These are phyloP conservation scores for Shiraia sp. DNA, from an alignment of 2,329 filamentous ascomycete genomes.

Conservation along the genomic window DNA sequence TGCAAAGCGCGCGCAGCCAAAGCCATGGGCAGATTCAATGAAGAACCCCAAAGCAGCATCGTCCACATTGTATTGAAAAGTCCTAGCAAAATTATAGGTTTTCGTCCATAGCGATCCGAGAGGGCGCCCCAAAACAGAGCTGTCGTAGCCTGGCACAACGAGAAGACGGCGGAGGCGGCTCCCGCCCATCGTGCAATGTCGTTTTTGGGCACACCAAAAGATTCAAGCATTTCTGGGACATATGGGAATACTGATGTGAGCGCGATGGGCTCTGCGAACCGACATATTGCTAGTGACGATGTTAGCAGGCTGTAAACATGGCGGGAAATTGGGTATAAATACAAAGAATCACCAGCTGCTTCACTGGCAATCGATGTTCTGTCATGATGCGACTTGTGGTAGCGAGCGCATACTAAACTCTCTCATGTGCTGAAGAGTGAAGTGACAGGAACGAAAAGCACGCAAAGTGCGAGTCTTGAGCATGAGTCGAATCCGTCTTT, in stretches of 20 bases:
- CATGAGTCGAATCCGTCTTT: slow-evolving; percentile 1
- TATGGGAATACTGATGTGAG: slow-evolving; percentile 94
- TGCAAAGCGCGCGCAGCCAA: slow-evolving; percentile 76
- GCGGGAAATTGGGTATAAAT: slow-evolving; percentile 3
- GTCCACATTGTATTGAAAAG: slow-evolving; percentile 76
- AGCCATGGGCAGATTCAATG: slow-evolving; percentile 77
- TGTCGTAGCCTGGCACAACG: slow-evolving; percentile 76
- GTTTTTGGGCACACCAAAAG: slow-evolving; percentile 44
- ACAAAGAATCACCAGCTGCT: slow-evolving; percentile 47
- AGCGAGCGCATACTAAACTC: slow-evolving; percentile 6
- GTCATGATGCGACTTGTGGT: slow-evolving; percentile 32
- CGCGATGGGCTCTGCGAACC: slow-evolving; percentile 88
- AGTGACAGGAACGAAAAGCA: neutral
- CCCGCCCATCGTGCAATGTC: slow-evolving; percentile 70
- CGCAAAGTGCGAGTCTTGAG: neutral
- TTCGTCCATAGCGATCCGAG: slow-evolving; percentile 81
- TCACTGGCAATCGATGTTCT: slow-evolving; percentile 44
- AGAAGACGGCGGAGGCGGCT: slow-evolving; percentile 81
- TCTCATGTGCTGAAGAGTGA: neutral
- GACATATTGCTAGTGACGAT: slow-evolving; percentile 74
- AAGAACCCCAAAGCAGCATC: slow-evolving; percentile 82
- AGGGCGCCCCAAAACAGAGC: slow-evolving; percentile 87
- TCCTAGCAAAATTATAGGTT: slow-evolving; percentile 80
- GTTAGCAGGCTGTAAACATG: slow-evolving; percentile 6
- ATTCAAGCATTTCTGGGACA: slow-evolving; percentile 65